A percentile compares a stretch with the other conserved stretches of the same genome.
These are phyloP conservation scores for Diaporthe capsici DNA, from an alignment of 2,329 filamentous ascomycete species.

Conservation along the genomic window DNA sequence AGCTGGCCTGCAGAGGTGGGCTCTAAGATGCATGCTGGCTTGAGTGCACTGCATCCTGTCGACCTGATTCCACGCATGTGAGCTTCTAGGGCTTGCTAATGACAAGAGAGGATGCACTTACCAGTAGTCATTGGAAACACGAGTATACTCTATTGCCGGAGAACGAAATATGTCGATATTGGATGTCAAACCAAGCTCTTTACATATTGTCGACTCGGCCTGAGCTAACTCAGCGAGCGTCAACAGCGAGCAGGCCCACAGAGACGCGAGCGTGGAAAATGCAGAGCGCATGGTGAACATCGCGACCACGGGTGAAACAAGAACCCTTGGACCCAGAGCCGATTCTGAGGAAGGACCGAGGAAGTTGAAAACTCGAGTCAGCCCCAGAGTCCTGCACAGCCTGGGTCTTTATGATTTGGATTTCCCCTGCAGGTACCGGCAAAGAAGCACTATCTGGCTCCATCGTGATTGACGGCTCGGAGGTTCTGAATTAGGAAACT, in stretches of 20 bases:
- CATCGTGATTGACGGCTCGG: neutral
- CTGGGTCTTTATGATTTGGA: constrained; percentile 8
- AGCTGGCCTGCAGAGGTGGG: constrained; percentile 9
- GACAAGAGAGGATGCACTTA: neutral
- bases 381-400: neutral
- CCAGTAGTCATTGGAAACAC: constrained; percentile 5
- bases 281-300: neutral
- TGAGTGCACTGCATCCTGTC: constrained; percentile 24
- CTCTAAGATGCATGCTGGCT: constrained; percentile 32
- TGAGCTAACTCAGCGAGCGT: neutral
- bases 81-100: neutral
- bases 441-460: neutral
- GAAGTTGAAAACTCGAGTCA: neutral
- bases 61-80: constrained; percentile 17
- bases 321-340: neutral
- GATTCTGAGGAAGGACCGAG: neutral
- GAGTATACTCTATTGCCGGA: constrained; percentile 1
- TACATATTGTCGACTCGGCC: constrained; percentile 2
- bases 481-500: constrained; percentile 12
- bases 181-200: neutral
- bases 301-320: neutral
- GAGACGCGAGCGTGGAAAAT: neutral
- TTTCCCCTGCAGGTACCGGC: neutral
- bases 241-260: constrained; percentile 5
- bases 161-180: neutral